phyloP scores from a whole-genome alignment of 2,329 filamentous ascomycete genomes.

The Pleomassaria siparia region DNA sequence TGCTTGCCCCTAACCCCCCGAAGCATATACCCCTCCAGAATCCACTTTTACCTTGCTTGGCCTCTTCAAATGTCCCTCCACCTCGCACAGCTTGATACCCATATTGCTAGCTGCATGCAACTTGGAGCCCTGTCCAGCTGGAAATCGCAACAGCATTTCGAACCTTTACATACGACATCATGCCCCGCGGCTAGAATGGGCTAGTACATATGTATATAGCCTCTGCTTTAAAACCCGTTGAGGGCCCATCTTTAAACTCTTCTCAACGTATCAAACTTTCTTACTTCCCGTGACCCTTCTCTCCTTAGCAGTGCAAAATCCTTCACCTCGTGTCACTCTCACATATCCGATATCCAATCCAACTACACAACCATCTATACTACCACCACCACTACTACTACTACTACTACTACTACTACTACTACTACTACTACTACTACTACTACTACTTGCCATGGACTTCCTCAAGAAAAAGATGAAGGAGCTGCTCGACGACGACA shows the following conservation, averaged over 20 bases:
- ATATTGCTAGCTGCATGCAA: conserved; percentile 21
- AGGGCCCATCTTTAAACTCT: conserved; percentile 8
- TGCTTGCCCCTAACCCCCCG: conserved; percentile 5
- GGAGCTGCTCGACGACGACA: conserved; percentile 45
- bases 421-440: too few relatives aligned
- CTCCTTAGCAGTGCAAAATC: neutral
- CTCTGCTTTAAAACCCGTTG: conserved; percentile 21
- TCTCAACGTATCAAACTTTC: conserved; percentile 8
- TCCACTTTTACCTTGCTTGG: conserved; percentile 28
- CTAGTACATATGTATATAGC: conserved; percentile 12
- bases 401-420: too few relatives aligned
- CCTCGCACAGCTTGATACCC: conserved; percentile 12
- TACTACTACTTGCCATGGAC: too few relatives aligned
- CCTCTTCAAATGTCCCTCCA: conserved; percentile 7
- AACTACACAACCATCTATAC: too few relatives aligned
- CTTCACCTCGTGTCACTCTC: neutral
- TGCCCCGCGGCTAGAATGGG: conserved; percentile 11
- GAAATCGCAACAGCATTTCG: conserved; percentile 9
- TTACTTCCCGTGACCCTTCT: conserved; percentile 6
- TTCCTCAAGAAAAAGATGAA: conserved; percentile 52
- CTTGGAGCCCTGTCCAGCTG: conserved; percentile 11
- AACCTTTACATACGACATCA: conserved; percentile 4
- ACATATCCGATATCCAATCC: too few relatives aligned
- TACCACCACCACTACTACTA: too few relatives aligned
- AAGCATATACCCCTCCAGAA: neutral